Percentiles rank a stretch among this genome's conserved stretches.
phyloP scores from a whole-genome alignment of 768 basidiomycete genomes.

The Phanerochaete sordida region DNA sequence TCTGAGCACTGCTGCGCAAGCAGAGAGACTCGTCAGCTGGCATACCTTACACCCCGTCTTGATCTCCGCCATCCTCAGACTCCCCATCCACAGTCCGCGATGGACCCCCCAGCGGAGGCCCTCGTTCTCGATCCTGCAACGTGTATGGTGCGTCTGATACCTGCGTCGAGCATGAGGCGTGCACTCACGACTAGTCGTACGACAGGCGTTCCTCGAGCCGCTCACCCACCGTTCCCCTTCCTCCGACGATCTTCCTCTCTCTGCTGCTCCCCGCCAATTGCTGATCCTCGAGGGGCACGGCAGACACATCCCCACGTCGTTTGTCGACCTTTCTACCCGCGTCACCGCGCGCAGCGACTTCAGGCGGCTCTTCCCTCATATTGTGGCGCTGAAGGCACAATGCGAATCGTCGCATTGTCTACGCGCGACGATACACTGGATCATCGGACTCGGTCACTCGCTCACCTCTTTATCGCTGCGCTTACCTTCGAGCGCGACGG shows the following conservation, averaged over 20 bases:
- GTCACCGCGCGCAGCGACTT: background rate
- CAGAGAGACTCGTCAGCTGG: background rate
- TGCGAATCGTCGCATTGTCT: slow-evolving; percentile 1
- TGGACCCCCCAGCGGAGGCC: background rate
- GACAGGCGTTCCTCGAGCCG: slow-evolving; percentile 1
- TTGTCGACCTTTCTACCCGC: background rate
- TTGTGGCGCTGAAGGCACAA: slow-evolving; percentile 5
- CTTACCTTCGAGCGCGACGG: background rate
- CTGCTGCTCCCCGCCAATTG: background rate
- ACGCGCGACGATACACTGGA: background rate
- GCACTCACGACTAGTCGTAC: background rate
- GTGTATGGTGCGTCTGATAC: background rate
- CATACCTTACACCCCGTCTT: background rate
- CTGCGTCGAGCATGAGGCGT: background rate
- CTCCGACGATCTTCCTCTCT: background rate
- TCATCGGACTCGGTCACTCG: background rate
- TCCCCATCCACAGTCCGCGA: background rate
- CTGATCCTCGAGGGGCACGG: background rate
- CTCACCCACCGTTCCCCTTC: background rate
- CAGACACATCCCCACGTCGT: background rate
- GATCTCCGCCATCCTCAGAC: background rate
- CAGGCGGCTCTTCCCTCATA: background rate
- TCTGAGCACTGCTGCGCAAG: background rate
- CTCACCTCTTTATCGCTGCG: background rate
- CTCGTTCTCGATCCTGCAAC: background rate